Evolutionary conservation across 345 rosid species (phyloP).

Genomic region (Cardiospermum halicacabum): DNA sequence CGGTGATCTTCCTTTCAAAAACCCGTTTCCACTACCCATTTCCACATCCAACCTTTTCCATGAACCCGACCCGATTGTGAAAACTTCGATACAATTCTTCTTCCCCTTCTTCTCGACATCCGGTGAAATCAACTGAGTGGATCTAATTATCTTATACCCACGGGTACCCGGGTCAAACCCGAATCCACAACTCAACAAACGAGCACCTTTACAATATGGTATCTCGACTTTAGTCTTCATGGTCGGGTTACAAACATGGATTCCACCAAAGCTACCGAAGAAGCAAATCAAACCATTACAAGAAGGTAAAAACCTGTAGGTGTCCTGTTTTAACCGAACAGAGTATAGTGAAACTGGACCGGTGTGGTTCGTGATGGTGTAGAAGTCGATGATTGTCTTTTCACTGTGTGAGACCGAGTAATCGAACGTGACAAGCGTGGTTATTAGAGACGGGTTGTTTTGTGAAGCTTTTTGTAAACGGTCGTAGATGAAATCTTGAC

Average conservation of each 20-base stretch:
- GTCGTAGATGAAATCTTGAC: constrained; percentile 9
- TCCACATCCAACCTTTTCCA: constrained; percentile 4
- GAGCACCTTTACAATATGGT: neutral
- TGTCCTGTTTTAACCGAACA: constrained; percentile 3
- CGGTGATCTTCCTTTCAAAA: constrained; percentile 6
- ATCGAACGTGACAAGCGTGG: constrained; percentile 1
- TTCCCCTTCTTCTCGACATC: too few species aligned
- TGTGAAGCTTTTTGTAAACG: neutral
- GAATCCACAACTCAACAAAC: constrained; percentile 17
- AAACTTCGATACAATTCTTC: too few species aligned
- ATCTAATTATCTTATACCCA: constrained; percentile 5
- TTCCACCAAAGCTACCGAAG: constrained; percentile 6
- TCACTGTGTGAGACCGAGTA: neutral
- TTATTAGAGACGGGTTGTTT: neutral
- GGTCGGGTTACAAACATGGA: constrained; percentile 16
- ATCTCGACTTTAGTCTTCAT: neutral
- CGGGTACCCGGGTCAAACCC: constrained; percentile 14
- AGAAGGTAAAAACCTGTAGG: constrained; percentile 15
- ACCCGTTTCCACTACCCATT: neutral
- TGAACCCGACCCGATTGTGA: neutral
- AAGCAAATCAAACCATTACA: constrained; percentile 23
- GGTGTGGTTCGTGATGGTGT: neutral
- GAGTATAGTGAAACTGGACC: neutral
- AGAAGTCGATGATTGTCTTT: neutral
- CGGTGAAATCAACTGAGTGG: neutral